phyloP scores from a whole-genome alignment of 208 protist species.

The Leishmania tarentolae region DNA sequence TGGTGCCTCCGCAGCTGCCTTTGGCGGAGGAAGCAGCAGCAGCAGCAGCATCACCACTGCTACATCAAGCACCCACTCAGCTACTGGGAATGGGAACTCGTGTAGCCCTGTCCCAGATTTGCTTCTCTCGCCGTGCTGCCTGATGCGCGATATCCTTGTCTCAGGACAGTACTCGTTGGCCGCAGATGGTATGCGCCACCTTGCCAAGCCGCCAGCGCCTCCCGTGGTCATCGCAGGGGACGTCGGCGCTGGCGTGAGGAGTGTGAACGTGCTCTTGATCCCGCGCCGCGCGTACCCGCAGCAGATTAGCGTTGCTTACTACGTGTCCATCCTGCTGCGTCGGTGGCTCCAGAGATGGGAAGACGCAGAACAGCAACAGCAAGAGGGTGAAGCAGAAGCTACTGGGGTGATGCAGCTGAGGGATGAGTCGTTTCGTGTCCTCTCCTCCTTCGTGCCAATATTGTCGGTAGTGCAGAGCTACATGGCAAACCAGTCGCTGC shows the following conservation, averaged over 20 bases:
- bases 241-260: conserved; percentile 2
- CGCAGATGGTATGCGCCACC: conserved; percentile 33
- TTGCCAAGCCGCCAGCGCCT: conserved; percentile 10
- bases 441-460: conserved; percentile 43
- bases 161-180: conserved; percentile 49
- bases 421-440: conserved; percentile 13
- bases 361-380: conserved; percentile 6
- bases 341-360: conserved; percentile 39
- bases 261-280: conserved; percentile 65
- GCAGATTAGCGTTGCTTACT: conserved; percentile 39
- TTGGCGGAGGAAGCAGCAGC: neutral
- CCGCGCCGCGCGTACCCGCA: conserved; percentile 44
- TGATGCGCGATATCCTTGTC: conserved; percentile 60
- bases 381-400: neutral
- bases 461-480: conserved; percentile 39
- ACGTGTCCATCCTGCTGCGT: conserved; percentile 19
- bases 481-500: conserved; percentile 49
- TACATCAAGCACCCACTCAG: neutral
- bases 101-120: neutral
- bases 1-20: neutral
- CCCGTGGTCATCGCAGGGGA: neutral
- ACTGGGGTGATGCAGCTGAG: neutral
- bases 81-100: neutral
- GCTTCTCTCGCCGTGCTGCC: conserved; percentile 46
- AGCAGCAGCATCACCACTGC: neutral